Evolutionary conservation across 331 rosid genomes (phyloP).

Genomic region (Dryas integrifolia): DNA sequence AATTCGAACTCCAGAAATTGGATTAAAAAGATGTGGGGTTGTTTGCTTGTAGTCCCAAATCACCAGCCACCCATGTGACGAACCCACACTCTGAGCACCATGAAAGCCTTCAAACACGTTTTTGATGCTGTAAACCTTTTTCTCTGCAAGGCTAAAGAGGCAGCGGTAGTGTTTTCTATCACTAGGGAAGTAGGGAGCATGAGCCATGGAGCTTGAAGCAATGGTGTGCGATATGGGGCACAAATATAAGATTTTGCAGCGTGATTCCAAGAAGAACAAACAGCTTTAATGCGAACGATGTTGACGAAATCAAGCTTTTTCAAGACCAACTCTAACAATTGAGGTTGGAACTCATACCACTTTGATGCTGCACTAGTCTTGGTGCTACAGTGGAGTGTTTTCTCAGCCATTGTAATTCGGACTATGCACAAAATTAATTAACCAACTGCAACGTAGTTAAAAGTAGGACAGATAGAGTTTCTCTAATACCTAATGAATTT

Average conservation of each 20-base stretch:
- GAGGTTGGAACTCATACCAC: background rate
- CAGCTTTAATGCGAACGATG: background rate
- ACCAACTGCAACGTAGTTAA: too few relatives aligned
- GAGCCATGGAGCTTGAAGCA: background rate
- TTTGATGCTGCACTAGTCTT: too few relatives aligned
- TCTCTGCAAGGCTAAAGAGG: conserved; percentile 1
- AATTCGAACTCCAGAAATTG: background rate
- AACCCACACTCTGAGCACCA: background rate
- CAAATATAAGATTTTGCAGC: background rate
- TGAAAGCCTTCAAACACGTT: background rate
- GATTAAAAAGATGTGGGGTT: background rate
- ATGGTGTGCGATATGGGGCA: background rate
- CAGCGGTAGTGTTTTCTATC: background rate
- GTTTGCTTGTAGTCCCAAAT: background rate
- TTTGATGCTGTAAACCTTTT: background rate
- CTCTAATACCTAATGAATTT: too few relatives aligned
- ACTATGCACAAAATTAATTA: too few relatives aligned
- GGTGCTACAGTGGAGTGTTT: too few relatives aligned
- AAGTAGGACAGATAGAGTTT: too few relatives aligned
- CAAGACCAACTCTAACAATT: background rate
- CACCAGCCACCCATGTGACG: conserved; percentile 9
- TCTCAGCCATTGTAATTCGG: too few relatives aligned
- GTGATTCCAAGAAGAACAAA: conserved; percentile 3
- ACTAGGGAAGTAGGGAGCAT: conserved; percentile 13
- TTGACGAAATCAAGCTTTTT: background rate